Evolutionary conservation across 352 stramenopile genomes (phyloP), one percentile per base, ranked within the genome.

Genomic region (Achlya hypogyna): DNA sequence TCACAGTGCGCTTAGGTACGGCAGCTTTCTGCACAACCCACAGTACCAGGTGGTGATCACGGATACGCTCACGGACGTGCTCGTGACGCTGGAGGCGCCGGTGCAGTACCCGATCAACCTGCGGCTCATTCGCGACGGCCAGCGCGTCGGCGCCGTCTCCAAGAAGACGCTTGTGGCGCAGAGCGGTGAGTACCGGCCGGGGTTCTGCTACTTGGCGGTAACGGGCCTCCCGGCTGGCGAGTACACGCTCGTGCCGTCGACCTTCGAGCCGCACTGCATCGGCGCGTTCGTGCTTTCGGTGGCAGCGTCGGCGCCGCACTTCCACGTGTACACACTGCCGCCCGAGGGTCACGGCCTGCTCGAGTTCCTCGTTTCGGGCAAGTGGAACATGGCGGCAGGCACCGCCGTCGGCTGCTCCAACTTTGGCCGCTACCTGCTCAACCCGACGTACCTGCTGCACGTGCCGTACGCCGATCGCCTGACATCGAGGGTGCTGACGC

Each of bases 401-500:
- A 88, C 80, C 6, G 82, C 83, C 1, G 81, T 74, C 1, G 83
- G 85, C 1, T 92, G 85, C 62, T 86, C 76, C 6, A 90, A 86
- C 67, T 91, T 87, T 64, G 83, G 83, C 18, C 86, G 82, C 67
- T 93, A 92, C 65, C 89, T 78, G 5, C 88, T 89, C 69, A 92
- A 93, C 67, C 83, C 85, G 25, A 85, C 82, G 65, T 91, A 82
- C 63, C 76, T 94, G 31, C 69, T 92, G 34, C 74, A 82, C 49
- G 71, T 90, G 4, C 12, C 20, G 54, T 64, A 58, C 29, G 47
- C 53, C 12, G 23, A 34, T 63, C 70, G 0, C 72, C 77, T 31
- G 75, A 87, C 31, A 86, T 71, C 23, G 63, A 78, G 9, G 23
- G 1, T 58, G 23, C 27, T 63, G 3, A 49, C 28, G 6, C 32